These are phyloP conservation scores for Lactifluus piperatus DNA, from an alignment of 768 basidiomycete genomes.

Conservation along the genomic window DNA sequence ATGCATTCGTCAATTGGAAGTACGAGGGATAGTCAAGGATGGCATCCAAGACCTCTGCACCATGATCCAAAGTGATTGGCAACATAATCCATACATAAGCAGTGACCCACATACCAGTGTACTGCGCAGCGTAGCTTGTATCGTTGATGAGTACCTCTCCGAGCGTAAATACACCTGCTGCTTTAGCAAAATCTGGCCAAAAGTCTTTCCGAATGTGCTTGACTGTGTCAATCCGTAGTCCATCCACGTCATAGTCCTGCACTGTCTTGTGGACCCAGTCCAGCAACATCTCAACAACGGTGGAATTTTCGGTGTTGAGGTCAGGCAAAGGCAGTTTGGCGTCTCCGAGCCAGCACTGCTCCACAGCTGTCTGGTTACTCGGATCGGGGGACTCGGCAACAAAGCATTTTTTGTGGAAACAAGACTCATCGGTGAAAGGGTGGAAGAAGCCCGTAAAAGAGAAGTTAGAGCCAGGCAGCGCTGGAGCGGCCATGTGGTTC, in stretches of 20 bases:
- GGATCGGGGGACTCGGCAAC: conserved; percentile 30
- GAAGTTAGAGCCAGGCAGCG: conserved; percentile 21
- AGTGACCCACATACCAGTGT: conserved; percentile 31
- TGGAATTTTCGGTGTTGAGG: conserved; percentile 43
- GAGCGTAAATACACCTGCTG: conserved; percentile 44
- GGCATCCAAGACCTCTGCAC: conserved; percentile 33
- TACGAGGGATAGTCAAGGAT: conserved; percentile 45
- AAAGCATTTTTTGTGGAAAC: conserved; percentile 36
- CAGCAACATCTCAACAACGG: conserved; percentile 37
- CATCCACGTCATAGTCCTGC: conserved; percentile 41
- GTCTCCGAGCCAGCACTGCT: conserved; percentile 57
- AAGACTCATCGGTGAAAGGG: conserved; percentile 30
- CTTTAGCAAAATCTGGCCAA: conserved; percentile 42
- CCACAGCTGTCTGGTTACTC: conserved; percentile 37
- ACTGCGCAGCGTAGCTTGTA: conserved; percentile 31
- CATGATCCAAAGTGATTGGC: background rate
- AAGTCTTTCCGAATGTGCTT: conserved; percentile 48
- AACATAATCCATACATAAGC: background rate
- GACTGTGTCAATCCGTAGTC: conserved; percentile 50
- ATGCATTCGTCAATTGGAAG: conserved; percentile 35
- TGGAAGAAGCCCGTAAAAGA: conserved; percentile 20
- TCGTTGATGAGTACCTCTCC: conserved; percentile 46
- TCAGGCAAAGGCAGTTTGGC: conserved; percentile 44
- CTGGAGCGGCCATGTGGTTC: conserved; percentile 45
- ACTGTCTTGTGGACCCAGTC: conserved; percentile 42